Evolutionary conservation across 805 yeast genomes (phyloP), one percentile per base, ranked within the genome.

Genomic region (Saccharomycopsis babjevae): DNA sequence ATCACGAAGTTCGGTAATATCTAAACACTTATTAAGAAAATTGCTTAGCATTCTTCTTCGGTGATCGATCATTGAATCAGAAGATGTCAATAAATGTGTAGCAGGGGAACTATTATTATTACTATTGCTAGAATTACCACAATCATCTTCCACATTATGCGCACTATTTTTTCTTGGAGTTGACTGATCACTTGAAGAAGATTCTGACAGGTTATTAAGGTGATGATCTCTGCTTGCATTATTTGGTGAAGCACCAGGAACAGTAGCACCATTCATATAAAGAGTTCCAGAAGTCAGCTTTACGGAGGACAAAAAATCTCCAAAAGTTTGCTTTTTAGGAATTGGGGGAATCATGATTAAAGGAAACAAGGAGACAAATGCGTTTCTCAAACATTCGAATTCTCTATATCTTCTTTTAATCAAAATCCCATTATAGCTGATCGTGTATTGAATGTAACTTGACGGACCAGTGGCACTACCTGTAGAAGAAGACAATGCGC

Each of bases 341-440:
- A 94, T 93, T 0, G 98, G 97, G 6, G 99, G 99, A 5, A 94
- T 83, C 2, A 94, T 80, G 3, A 84, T 70, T 2, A 94, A 83
- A 2, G 99, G 97, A 65, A 87, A 86, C 43, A 89, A 73, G 66
- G 86, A 83, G 2, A 84, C 76, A 25, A 94, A 76, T 4, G 87
- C 79, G 50, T 83, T 85, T 63, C 97, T 77, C 54, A 94, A 77
- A 57, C 88, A 83, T 68, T 89, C 97, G 70, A 94, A 94, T 70
- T 94, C 99, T 39, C 96, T 87, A 71, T 94, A 94, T 54, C 98
- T 78, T 67, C 99, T 77, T 56, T 92, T 83, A 11, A 80, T 73
- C 38, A 82, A 76, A 34, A 66, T 68, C 7, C 77, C 85, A n/a
- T 84, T 75, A 55, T 82, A 75, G 63, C 80, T 79, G 63, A 93